These are phyloP conservation scores for Penicillium sp. DNA, from an alignment of 2,329 filamentous ascomycete genomes.

Conservation along the genomic window DNA sequence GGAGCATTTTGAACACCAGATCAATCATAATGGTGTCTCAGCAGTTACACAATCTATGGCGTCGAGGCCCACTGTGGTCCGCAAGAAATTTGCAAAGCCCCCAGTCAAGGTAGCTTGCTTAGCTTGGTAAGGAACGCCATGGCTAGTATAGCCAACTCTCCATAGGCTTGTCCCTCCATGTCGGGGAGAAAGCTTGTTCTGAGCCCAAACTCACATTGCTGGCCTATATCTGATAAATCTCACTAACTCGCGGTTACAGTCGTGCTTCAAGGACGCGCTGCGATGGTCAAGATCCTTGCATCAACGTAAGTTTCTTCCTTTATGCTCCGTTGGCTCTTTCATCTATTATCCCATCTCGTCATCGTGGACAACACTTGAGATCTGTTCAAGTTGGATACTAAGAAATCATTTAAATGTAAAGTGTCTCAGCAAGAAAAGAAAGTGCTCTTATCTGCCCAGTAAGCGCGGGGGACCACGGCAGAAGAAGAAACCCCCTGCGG, in stretches of 20 bases:
- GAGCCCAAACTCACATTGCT: constrained; percentile 11
- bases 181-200: constrained; percentile 14
- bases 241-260: constrained; percentile 30
- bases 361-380: not conserved
- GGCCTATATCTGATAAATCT: constrained; percentile 4
- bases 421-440: constrained; percentile 46
- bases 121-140: constrained; percentile 41
- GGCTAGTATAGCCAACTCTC: constrained; percentile 2
- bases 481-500: constrained; percentile 39
- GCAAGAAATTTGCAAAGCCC: constrained; percentile 52
- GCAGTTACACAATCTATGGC: constrained; percentile 31
- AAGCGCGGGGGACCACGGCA: constrained; percentile 51
- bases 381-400: constrained; percentile 8
- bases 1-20: constrained; percentile 23
- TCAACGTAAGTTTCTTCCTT: constrained; percentile 42
- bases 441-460: constrained; percentile 50
- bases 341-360: not conserved
- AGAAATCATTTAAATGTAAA: constrained; percentile 24
- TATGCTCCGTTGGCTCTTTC: not conserved
- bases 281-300: constrained; percentile 50
- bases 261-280: constrained; percentile 50
- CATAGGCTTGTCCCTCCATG: not conserved
- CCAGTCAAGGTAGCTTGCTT: constrained; percentile 52
- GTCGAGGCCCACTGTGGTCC: constrained; percentile 37
- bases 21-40: constrained; percentile 22